phyloP scores from a whole-genome alignment of 1,284 basidiomycete genomes.

The Ustilago lituana region DNA sequence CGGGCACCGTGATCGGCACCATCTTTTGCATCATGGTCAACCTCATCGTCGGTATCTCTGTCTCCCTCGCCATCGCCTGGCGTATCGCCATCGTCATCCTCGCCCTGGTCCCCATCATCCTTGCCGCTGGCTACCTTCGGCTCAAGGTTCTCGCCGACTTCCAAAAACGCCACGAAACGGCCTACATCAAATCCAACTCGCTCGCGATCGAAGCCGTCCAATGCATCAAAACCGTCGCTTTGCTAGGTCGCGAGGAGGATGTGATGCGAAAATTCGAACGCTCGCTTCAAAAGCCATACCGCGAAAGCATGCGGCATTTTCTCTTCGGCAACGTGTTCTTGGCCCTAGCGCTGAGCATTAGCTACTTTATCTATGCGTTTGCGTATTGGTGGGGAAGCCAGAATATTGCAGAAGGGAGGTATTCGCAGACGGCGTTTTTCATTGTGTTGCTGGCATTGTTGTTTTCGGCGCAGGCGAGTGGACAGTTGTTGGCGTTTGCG shows the following conservation, averaged over 20 bases:
- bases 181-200: slow-evolving; percentile 52
- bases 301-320: slow-evolving; percentile 50
- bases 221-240: slow-evolving; percentile 55
- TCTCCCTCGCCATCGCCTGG: slow-evolving; percentile 54
- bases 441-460: slow-evolving; percentile 59
- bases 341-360: slow-evolving; percentile 56
- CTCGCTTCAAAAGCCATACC: slow-evolving; percentile 48
- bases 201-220: slow-evolving; percentile 59
- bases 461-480: slow-evolving; percentile 60
- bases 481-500: slow-evolving; percentile 60
- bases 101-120: slow-evolving; percentile 53
- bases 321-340: slow-evolving; percentile 53
- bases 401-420: slow-evolving; percentile 54
- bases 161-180: slow-evolving; percentile 58
- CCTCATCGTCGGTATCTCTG: slow-evolving; percentile 50
- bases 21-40: slow-evolving; percentile 61
- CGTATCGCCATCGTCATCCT: slow-evolving; percentile 59
- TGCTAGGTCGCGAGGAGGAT: slow-evolving; percentile 53
- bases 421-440: slow-evolving; percentile 58
- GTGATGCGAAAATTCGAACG: slow-evolving; percentile 50
- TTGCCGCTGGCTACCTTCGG: slow-evolving; percentile 54
- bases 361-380: slow-evolving; percentile 61
- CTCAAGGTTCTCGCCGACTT: slow-evolving; percentile 61
- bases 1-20: slow-evolving; percentile 57
- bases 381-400: slow-evolving; percentile 63